Evolutionary conservation across 106 monocot species (phyloP).

Genomic region (Narthecium ossifragum): DNA sequence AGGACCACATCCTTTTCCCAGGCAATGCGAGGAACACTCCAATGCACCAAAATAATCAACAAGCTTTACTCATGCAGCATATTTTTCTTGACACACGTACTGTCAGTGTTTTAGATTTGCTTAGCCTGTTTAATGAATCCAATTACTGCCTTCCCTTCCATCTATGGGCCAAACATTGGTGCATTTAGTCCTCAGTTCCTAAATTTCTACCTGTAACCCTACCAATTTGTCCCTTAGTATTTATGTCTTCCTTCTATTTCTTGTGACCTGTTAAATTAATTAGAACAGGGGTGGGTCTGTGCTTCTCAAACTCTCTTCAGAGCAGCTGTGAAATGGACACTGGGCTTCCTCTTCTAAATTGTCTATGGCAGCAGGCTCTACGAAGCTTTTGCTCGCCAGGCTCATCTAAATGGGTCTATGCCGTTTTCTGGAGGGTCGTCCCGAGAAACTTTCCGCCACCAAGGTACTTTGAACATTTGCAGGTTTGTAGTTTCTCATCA

Average conservation of each 20-base stretch:
- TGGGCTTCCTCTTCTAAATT: constrained; percentile 9
- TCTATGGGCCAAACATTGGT: background rate
- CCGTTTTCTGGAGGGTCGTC: constrained; percentile 4
- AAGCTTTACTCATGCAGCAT: background rate
- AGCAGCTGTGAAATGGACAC: background rate
- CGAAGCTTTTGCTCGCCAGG: background rate
- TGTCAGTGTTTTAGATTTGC: background rate
- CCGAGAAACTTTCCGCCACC: constrained; percentile 9
- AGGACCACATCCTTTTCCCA: constrained; percentile 1
- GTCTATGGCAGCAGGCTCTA: constrained; percentile 1
- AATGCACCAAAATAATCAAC: background rate
- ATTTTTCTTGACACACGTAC: background rate
- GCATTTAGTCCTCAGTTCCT: background rate
- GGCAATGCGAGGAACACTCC: background rate
- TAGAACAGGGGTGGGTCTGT: background rate
- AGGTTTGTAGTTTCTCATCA: background rate
- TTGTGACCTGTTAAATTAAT: too few species aligned
- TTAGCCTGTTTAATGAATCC: too few species aligned
- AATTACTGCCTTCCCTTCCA: background rate
- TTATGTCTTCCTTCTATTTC: too few species aligned
- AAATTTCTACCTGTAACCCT: too few species aligned
- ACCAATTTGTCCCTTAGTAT: too few species aligned
- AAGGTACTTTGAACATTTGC: constrained; percentile 1
- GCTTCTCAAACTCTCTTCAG: background rate
- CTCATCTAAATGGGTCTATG: constrained; percentile 7